Conservation (phyloP, 106 monocot species). For the Cymbidium sinense region DNA sequence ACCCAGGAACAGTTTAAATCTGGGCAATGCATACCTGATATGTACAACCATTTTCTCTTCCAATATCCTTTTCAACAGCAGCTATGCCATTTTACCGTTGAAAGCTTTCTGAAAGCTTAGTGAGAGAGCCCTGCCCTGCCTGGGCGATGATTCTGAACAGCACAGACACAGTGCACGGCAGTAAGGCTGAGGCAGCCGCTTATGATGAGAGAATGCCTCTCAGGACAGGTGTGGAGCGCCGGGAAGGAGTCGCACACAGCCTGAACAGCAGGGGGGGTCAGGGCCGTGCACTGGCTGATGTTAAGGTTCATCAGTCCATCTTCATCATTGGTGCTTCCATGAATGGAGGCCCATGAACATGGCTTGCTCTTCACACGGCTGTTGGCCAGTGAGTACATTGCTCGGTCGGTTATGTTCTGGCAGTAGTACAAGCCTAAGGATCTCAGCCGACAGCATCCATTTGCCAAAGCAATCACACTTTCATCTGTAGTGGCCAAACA, state of each 20-base stretch:
- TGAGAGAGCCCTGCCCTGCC: constrained; percentile 19
- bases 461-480: constrained; percentile 84
- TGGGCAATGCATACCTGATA: background rate
- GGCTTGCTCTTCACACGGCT: constrained; percentile 37
- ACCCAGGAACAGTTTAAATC: background rate
- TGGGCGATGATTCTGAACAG: constrained; percentile 35
- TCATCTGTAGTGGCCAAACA: constrained; percentile 48
- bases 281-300: constrained; percentile 95
- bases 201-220: constrained; percentile 73
- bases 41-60: background rate
- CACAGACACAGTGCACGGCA: constrained; percentile 80
- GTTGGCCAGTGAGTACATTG: constrained; percentile 89
- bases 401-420: constrained; percentile 91
- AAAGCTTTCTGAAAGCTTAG: background rate
- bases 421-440: constrained; percentile 87
- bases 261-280: constrained; percentile 91
- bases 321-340: constrained; percentile 8
- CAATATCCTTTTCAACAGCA: background rate
- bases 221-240: constrained; percentile 78
- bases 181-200: constrained; percentile 96
- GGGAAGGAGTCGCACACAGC: constrained; percentile 91
- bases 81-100: background rate
- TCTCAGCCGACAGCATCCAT: constrained; percentile 52
- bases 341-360: constrained; percentile 11
- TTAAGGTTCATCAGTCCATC: constrained; percentile 78